phyloP scores from a whole-genome alignment of 2,329 filamentous ascomycete genomes.

The Ascochyta koolunga region DNA sequence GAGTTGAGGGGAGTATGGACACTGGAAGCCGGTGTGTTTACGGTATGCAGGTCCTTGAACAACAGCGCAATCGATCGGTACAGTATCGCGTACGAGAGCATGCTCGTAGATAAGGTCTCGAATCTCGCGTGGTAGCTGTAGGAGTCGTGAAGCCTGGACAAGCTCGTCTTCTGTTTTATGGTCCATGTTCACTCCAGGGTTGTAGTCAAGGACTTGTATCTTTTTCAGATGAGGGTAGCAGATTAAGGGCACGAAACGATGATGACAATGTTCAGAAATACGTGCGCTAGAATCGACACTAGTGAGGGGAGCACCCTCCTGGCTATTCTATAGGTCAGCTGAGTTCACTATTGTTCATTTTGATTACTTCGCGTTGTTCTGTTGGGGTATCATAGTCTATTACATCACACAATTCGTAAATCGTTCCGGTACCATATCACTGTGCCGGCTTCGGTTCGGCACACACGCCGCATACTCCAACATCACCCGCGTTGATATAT shows the following conservation, averaged over 20 bases:
- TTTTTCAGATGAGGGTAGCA: neutral
- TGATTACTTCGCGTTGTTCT: neutral
- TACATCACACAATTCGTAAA: neutral
- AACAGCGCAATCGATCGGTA: conserved; percentile 23
- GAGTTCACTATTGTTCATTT: neutral
- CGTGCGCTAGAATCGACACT: neutral
- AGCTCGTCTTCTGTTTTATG: neutral
- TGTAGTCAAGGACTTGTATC: neutral
- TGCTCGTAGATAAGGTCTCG: conserved; percentile 30
- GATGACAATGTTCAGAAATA: conserved; percentile 3
- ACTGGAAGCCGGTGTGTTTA: conserved; percentile 8
- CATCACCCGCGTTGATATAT: conserved; percentile 74
- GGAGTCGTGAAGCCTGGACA: neutral
- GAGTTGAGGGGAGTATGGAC: conserved; percentile 9
- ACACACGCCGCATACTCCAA: conserved; percentile 73
- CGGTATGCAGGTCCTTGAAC: conserved; percentile 1
- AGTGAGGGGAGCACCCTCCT: neutral
- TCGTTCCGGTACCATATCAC: neutral
- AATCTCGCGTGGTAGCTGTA: conserved; percentile 25
- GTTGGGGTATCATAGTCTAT: neutral
- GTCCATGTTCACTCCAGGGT: neutral
- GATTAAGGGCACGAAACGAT: neutral
- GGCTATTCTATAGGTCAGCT: neutral
- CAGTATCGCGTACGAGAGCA: conserved; percentile 22
- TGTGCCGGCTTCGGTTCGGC: conserved; percentile 44